Base-by-base conservation (phyloP, 257 asterid species). In the Primulina huaijiensis region DNA sequence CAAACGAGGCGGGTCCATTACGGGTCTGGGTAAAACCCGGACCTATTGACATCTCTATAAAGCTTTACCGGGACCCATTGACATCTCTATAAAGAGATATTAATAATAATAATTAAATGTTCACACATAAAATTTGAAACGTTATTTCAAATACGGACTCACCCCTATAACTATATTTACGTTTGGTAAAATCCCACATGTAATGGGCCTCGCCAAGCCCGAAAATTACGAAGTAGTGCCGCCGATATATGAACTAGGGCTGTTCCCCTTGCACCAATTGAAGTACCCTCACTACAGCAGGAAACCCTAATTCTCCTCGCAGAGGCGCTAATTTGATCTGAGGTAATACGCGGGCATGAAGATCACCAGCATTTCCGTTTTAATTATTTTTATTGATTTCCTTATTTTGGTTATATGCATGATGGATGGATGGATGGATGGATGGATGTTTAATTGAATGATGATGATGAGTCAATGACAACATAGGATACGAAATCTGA, bases 161-260 rank as follows among this genome's bases (percentile, higher is more conserved):
- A 50, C 57, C 4, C 8, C 57, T 1, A 16, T 50, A 14, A 50
- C 8, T 17, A 50, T 16, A 3, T 5, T 16, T 6, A 50, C 21
- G 16, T 17, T 50, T 4, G 20, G 2, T 16, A 8, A 17, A 5
- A 16, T 7, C 57, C 21, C 57, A 50, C 1, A 16, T 17, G 0
- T 5, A 2, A 50, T 50, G 57, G 57, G 57, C 57, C 57, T 50
- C 8, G 3, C 5, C 2, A 5, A 50, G 57, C 57, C 57, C 8
- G 21, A 50, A 50, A 14, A 4, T 14, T 50, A 50, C 57, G 1
- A 17, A 46, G 56, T 11, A 46, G 20, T 8, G 7, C 20, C 56
- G 56, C 56, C 56, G 56, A 46, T 46, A 59, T 16, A 62, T 17
- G 20, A 60, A 65, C 71, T 65, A 76, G 80, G 80, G 76, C 56